These are phyloP conservation scores for Nitzschia sp. DNA, from an alignment of 108 stramenopile genomes.

Conservation along the genomic window DNA sequence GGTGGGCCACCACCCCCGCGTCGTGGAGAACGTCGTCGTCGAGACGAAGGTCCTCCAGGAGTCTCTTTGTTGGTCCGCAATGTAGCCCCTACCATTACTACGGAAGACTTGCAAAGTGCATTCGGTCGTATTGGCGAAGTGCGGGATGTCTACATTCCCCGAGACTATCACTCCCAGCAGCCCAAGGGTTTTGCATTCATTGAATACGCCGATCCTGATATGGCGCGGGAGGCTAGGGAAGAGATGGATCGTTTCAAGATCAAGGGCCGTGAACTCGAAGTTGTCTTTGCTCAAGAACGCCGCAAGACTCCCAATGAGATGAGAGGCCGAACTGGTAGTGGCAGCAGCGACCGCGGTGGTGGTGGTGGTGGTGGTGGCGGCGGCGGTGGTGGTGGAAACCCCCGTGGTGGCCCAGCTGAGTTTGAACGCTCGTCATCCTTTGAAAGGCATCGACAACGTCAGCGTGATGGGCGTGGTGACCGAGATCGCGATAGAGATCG, in stretches of 20 bases:
- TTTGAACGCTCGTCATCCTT: constrained; percentile 74
- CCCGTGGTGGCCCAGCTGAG: constrained; percentile 1
- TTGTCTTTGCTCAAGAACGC: constrained; percentile 89
- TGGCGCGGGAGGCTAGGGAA: constrained; percentile 79
- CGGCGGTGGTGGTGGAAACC: constrained; percentile 11
- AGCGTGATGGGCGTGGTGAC: constrained; percentile 43
- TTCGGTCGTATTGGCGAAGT: constrained; percentile 88
- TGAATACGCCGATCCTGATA: constrained; percentile 83
- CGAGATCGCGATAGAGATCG: constrained; percentile 17
- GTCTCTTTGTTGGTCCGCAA: constrained; percentile 85
- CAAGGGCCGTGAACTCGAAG: constrained; percentile 85
- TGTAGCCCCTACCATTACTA: constrained; percentile 66
- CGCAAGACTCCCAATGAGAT: constrained; percentile 89
- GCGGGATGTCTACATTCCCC: constrained; percentile 88
- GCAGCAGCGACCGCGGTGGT: neutral
- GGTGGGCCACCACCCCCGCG: constrained; percentile 21
- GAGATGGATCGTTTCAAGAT: constrained; percentile 89
- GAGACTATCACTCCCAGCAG: constrained; percentile 84
- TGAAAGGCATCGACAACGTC: constrained; percentile 71
- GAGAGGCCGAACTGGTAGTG: constrained; percentile 51
- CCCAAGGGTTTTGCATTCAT: constrained; percentile 91
- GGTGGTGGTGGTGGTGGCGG: constrained; percentile 14
- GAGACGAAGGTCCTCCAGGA: constrained; percentile 85
- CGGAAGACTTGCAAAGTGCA: constrained; percentile 70
- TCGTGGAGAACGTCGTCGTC: constrained; percentile 52